phyloP scores from a whole-genome alignment of 345 rosid species.

The Reutealis trisperma region DNA sequence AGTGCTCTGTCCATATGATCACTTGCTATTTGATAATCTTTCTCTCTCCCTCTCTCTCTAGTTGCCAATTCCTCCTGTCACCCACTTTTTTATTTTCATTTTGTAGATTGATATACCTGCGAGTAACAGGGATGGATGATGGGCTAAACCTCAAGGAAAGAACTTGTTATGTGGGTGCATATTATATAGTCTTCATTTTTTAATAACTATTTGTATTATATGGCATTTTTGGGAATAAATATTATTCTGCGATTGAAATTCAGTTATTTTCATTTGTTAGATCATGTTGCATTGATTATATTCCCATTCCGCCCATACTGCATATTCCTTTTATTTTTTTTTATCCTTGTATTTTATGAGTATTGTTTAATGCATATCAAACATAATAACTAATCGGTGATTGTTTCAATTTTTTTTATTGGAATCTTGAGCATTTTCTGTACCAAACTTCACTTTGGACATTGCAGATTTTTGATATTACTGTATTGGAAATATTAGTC shows the following conservation, averaged over 20 bases:
- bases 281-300: background rate
- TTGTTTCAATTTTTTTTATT: background rate
- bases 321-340: constrained; percentile 4
- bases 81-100: constrained; percentile 19
- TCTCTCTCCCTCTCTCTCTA: background rate
- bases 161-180: constrained; percentile 63
- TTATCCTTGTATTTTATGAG: background rate
- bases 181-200: background rate
- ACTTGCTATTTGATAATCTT: background rate
- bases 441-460: background rate
- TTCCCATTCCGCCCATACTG: background rate
- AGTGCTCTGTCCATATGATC: background rate
- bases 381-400: background rate
- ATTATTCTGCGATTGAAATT: background rate
- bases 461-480: background rate
- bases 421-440: background rate
- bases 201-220: background rate
- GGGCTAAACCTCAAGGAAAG: constrained; percentile 89
- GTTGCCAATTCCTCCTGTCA: background rate
- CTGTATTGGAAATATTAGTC: background rate
- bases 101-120: constrained; percentile 78
- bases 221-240: background rate
- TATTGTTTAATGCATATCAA: constrained; percentile 3
- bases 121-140: constrained; percentile 94
- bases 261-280: background rate